These are phyloP conservation scores for Climacium dendroides DNA, from an alignment of 225 moss, liverwort and hornwort species.

Conservation along the genomic window DNA sequence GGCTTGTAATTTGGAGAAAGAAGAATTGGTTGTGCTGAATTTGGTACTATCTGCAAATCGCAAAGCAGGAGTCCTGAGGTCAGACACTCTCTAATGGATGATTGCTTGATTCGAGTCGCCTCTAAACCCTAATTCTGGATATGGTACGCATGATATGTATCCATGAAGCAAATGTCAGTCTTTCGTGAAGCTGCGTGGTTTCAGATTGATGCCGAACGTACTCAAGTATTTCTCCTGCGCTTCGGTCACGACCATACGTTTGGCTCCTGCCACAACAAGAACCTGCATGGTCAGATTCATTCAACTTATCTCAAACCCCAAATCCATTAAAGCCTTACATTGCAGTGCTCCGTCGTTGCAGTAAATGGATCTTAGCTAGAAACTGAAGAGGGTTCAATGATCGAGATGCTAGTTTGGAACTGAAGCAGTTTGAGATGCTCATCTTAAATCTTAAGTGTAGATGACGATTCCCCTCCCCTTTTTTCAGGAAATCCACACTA, in stretches of 20 bases:
- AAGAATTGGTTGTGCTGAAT: neutral
- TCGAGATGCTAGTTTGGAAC: neutral
- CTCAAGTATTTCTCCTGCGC: neutral
- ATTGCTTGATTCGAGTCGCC: neutral
- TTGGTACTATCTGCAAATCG: neutral
- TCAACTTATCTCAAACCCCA: neutral
- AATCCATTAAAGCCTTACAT: too few species aligned
- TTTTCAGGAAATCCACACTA: neutral
- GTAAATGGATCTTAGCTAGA: neutral
- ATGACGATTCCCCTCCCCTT: too few species aligned
- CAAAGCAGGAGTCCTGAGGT: neutral
- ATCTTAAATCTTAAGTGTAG: neutral
- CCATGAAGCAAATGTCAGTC: neutral
- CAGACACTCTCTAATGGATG: neutral
- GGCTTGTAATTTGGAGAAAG: neutral
- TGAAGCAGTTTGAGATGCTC: neutral
- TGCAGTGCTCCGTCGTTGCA: neutral
- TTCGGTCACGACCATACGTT: neutral
- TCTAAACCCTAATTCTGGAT: neutral
- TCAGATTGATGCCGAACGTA: neutral
- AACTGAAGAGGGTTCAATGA: neutral
- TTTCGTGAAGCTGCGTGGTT: neutral
- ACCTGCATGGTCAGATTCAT: neutral
- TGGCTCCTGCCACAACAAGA: neutral
- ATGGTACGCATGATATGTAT: neutral